A percentile compares a stretch with the other conserved stretches of the same genome.
phyloP scores from a whole-genome alignment of 2,329 filamentous ascomycete genomes.

The Phialophora macrospora region DNA sequence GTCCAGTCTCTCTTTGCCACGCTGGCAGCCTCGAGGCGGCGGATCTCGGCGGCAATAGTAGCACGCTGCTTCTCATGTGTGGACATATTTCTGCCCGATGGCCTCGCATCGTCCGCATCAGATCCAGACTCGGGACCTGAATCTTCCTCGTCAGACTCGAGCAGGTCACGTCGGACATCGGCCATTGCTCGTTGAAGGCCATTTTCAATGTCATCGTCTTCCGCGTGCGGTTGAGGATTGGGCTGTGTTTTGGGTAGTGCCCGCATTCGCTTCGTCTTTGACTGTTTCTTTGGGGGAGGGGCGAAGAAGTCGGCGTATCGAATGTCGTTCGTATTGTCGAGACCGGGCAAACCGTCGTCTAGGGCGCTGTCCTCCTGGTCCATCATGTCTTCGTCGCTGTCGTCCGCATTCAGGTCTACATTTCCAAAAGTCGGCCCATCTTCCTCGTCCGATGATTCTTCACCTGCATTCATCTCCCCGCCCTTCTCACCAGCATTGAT shows the following conservation, averaged over 20 bases:
- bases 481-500: slow-evolving; percentile 17
- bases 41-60: slow-evolving; percentile 86
- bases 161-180: slow-evolving; percentile 85
- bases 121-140: slow-evolving; percentile 64
- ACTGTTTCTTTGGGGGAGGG: slow-evolving; percentile 74
- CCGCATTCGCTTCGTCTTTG: slow-evolving; percentile 60
- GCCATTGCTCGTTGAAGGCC: slow-evolving; percentile 84
- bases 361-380: slow-evolving; percentile 59
- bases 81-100: slow-evolving; percentile 54
- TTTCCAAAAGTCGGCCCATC: slow-evolving; percentile 84
- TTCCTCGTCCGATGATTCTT: slow-evolving; percentile 69
- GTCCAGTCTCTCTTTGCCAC: slow-evolving; percentile 92
- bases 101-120: slow-evolving; percentile 30
- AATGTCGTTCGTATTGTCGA: slow-evolving; percentile 81
- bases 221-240: slow-evolving; percentile 50
- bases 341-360: slow-evolving; percentile 60
- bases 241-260: slow-evolving; percentile 60
- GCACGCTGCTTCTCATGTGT: slow-evolving; percentile 86
- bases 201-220: slow-evolving; percentile 57
- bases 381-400: slow-evolving; percentile 65
- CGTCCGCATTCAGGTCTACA: slow-evolving; percentile 71
- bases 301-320: slow-evolving; percentile 95
- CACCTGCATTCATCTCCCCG: slow-evolving; percentile 43
- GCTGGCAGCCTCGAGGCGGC: slow-evolving; percentile 84
- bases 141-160: slow-evolving; percentile 71